Conservation (phyloP, 192 early-diverging fungal genomes). For the Piromyces finnis region DNA sequence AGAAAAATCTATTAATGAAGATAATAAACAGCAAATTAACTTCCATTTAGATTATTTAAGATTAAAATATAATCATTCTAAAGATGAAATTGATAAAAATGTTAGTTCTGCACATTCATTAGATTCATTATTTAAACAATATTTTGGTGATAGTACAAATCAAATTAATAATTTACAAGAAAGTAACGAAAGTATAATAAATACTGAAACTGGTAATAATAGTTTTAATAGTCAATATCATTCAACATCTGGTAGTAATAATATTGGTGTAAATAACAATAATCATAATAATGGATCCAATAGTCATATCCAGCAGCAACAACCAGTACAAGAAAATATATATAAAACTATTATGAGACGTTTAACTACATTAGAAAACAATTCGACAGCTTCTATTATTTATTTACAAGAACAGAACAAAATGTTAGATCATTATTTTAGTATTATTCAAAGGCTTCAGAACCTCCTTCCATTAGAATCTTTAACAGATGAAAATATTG, state of each 20-base stretch:
- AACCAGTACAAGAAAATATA: constrained; percentile 47
- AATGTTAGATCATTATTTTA: background rate
- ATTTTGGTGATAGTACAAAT: background rate
- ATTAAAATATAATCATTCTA: background rate
- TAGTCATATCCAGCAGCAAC: background rate
- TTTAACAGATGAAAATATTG: background rate
- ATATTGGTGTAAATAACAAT: no score
- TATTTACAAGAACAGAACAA: constrained; percentile 64
- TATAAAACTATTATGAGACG: constrained; percentile 86
- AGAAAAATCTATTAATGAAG: background rate
- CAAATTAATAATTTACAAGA: background rate
- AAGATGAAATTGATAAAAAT: background rate
- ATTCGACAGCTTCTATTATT: constrained; percentile 50
- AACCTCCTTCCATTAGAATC: background rate
- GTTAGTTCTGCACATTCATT: background rate
- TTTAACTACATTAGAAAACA: constrained; percentile 55
- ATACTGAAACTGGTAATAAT: background rate
- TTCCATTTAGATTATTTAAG: background rate
- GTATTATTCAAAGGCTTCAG: background rate
- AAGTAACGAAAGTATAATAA: background rate
- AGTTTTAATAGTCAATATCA: background rate
- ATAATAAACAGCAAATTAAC: background rate
- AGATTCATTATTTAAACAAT: background rate
- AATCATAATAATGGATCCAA: background rate
- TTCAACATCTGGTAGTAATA: no score